Evolutionary conservation across 2,329 filamentous ascomycete species (phyloP).

Genomic region (Aspergillus sp.): DNA sequence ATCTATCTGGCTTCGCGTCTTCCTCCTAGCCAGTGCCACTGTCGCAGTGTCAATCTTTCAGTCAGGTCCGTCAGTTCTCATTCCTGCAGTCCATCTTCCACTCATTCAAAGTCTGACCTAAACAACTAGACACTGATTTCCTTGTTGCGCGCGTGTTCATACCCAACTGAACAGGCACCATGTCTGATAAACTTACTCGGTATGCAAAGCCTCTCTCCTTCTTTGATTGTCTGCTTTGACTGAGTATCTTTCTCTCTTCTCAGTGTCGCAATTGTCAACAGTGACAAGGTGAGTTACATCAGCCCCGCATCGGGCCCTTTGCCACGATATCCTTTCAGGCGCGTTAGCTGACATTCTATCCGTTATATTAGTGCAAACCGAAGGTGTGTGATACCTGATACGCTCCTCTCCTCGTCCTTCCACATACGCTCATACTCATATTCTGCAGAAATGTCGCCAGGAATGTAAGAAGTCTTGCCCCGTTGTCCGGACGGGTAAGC

Average conservation of each 20-base stretch:
- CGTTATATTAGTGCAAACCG: constrained; percentile 69
- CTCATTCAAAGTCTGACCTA: not conserved
- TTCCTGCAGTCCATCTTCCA: not conserved
- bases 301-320: constrained; percentile 41
- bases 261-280: constrained; percentile 98
- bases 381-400: constrained; percentile 56
- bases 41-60: constrained; percentile 13
- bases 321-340: constrained; percentile 12
- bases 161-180: constrained; percentile 45
- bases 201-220: constrained; percentile 46
- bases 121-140: not conserved
- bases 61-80: constrained; percentile 1
- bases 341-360: constrained; percentile 40
- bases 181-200: constrained; percentile 95
- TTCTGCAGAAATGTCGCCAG: constrained; percentile 84
- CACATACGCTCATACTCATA: constrained; percentile 18
- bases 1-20: constrained; percentile 10
- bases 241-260: constrained; percentile 14
- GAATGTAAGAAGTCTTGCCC: constrained; percentile 99
- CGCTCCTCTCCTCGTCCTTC: not conserved
- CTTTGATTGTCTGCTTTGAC: constrained; percentile 4
- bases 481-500: constrained; percentile 94
- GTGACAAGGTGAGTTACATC: constrained; percentile 73
- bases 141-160: constrained; percentile 6
- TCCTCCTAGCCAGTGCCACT: constrained; percentile 13